phyloP scores from a whole-genome alignment of 192 early-diverging fungal species.

The Entophlyctis helioformis region DNA sequence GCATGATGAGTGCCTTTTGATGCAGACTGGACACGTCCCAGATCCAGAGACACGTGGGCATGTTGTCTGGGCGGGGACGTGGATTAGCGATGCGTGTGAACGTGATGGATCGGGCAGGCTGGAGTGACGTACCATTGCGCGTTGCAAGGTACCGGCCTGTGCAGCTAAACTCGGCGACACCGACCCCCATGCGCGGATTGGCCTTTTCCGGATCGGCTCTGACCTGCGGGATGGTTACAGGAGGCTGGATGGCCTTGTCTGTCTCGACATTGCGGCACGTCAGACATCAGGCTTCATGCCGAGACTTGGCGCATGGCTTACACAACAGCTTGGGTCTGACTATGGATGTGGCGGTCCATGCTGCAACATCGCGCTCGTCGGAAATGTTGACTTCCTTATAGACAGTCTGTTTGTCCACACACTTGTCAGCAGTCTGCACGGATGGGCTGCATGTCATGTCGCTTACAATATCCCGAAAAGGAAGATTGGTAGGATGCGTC shows the following conservation, averaged over 20 bases:
- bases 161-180: slow-evolving; percentile 51
- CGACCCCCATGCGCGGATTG: slow-evolving; percentile 63
- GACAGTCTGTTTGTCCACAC: neutral
- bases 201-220: slow-evolving; percentile 56
- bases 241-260: slow-evolving; percentile 48
- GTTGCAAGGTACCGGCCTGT: slow-evolving; percentile 46
- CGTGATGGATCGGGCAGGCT: too few relatives aligned
- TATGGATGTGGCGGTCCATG: too few relatives aligned
- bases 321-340: too few relatives aligned
- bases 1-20: slow-evolving; percentile 42
- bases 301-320: too few relatives aligned
- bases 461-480: slow-evolving; percentile 19
- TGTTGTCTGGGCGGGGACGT: slow-evolving; percentile 40
- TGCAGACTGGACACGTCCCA: slow-evolving; percentile 46
- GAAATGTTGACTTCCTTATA: neutral
- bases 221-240: slow-evolving; percentile 35
- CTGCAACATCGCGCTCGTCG: too few relatives aligned
- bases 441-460: too few relatives aligned
- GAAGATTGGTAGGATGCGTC: slow-evolving; percentile 28
- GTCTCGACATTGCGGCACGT: too few relatives aligned
- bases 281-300: too few relatives aligned
- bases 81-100: too few relatives aligned
- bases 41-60: slow-evolving; percentile 63
- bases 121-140: slow-evolving; percentile 47
- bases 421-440: neutral